phyloP scores from a whole-genome alignment of 108 stramenopile genomes.

The Fragilariopsis cylindrus region DNA sequence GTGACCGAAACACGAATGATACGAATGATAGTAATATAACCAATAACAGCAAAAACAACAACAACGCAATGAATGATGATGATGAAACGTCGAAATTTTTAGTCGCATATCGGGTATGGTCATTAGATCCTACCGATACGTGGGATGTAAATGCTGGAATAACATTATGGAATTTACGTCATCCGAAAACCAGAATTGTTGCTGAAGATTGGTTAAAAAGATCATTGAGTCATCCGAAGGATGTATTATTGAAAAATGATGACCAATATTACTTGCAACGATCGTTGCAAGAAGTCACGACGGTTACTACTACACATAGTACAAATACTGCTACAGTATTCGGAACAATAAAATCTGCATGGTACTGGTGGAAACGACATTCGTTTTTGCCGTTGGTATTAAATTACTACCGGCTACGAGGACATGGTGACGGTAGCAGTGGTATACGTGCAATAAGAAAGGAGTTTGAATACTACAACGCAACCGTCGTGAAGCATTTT shows the following conservation, averaged over 20 bases:
- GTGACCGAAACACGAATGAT: background rate
- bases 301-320: too few relatives aligned
- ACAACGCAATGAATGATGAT: background rate
- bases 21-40: background rate
- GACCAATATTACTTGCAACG: conserved; percentile 42
- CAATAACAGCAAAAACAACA: background rate
- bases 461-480: conserved; percentile 35
- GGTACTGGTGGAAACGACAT: conserved; percentile 15
- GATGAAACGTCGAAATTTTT: conserved; percentile 1
- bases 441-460: conserved; percentile 10
- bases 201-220: conserved; percentile 22
- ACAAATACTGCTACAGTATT: background rate
- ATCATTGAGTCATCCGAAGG: background rate
- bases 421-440: too few relatives aligned
- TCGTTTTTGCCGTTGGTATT: background rate
- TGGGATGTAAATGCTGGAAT: conserved; percentile 47
- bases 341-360: background rate
- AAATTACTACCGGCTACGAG: background rate
- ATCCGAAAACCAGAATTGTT: conserved; percentile 11
- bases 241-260: conserved; percentile 31
- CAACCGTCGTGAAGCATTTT: conserved; percentile 36
- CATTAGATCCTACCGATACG: conserved; percentile 21
- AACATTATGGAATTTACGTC: conserved; percentile 38
- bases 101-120: conserved; percentile 34
- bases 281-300: background rate